phyloP scores from a whole-genome alignment of 78 protist genomes.

The Ministeria vibrans region DNA sequence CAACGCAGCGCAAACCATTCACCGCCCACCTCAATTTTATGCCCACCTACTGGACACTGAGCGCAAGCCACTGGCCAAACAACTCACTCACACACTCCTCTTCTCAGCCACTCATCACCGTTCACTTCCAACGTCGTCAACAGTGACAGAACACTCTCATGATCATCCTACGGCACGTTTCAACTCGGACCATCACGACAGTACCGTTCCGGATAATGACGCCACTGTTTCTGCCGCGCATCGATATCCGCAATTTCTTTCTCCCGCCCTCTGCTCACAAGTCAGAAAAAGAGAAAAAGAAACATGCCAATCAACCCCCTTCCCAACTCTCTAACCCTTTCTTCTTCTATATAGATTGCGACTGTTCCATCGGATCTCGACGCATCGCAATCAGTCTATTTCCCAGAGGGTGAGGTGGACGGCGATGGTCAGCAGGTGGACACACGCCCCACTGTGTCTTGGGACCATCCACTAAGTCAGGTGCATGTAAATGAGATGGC shows the following conservation, averaged over 20 bases:
- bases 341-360: neutral
- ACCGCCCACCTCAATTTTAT: constrained; percentile 47
- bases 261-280: neutral
- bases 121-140: neutral
- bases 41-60: constrained; percentile 27
- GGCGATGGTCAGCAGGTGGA: neutral
- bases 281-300: neutral
- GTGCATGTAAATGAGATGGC: constrained; percentile 25
- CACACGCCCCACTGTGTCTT: neutral
- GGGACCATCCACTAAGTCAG: neutral
- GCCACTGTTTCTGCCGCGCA: neutral
- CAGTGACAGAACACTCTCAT: neutral
- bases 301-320: neutral
- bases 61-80: neutral
- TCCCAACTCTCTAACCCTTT: neutral
- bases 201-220: neutral
- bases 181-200: neutral
- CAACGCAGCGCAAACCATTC: constrained; percentile 72
- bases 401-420: neutral
- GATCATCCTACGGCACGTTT: too few species aligned
- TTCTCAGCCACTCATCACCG: neutral
- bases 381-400: neutral
- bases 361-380: neutral
- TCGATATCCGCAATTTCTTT: neutral
- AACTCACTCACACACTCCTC: too few species aligned